Conservation (phyloP, 345 rosid species). For the Citrus reticulata region DNA sequence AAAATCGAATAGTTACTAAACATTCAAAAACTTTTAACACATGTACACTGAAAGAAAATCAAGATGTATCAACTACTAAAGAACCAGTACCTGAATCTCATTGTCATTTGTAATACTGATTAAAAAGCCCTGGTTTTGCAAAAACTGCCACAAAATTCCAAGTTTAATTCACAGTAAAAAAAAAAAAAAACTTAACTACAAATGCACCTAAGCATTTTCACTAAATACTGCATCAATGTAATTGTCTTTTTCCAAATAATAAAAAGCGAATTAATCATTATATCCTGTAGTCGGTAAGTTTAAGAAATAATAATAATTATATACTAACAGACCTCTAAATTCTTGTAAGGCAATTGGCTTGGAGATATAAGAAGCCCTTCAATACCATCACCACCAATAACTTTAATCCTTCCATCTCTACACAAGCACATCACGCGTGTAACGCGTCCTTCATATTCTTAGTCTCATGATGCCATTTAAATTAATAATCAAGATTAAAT, state of each 20-base stretch:
- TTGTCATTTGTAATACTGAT: conserved; percentile 50
- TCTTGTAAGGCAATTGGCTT: conserved; percentile 46
- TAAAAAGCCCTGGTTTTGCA: conserved; percentile 57
- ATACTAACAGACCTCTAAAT: conserved; percentile 41
- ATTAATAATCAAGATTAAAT: neutral
- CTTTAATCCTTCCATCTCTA: conserved; percentile 72
- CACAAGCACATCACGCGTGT: neutral
- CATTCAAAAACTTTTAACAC: neutral
- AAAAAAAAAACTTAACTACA: neutral
- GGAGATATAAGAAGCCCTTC: conserved; percentile 61
- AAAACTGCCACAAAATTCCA: conserved; percentile 47
- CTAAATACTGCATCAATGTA: neutral
- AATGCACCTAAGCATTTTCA: neutral
- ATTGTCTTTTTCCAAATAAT: neutral
- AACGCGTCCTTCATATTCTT: neutral
- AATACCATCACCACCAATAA: conserved; percentile 61
- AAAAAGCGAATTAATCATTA: neutral
- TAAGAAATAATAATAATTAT: no score
- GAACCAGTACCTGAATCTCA: conserved; percentile 53
- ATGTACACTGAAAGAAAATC: neutral
- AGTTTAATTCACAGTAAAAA: conserved; percentile 2
- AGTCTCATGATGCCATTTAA: neutral
- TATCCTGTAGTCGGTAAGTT: neutral
- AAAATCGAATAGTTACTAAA: conserved; percentile 10
- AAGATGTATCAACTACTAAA: neutral